These are phyloP conservation scores for Actinidia polygama DNA, from an alignment of 179 eudicot species.

Conservation along the genomic window DNA sequence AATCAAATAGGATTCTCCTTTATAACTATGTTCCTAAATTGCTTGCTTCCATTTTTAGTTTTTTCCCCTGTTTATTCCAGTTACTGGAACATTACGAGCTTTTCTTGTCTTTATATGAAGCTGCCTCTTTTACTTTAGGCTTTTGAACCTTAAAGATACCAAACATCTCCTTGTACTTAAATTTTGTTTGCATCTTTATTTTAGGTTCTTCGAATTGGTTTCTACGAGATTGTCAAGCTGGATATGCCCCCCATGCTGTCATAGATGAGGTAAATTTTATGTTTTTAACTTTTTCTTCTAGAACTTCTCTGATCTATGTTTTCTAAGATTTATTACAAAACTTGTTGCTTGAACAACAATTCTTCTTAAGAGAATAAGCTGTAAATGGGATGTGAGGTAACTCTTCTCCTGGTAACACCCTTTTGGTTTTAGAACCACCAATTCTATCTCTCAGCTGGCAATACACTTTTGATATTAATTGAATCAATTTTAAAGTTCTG, in stretches of 20 bases:
- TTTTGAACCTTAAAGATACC: background rate
- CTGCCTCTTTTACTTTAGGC: background rate
- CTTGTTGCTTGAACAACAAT: background rate
- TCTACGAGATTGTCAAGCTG: constrained; percentile 86
- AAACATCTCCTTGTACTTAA: too few species aligned
- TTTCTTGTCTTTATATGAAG: background rate
- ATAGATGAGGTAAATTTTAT: constrained; percentile 76
- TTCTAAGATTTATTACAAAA: background rate
- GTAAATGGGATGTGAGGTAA: constrained; percentile 2
- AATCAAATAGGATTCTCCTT: background rate
- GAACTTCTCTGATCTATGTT: background rate
- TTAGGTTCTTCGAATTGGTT: constrained; percentile 92
- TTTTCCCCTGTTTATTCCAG: background rate
- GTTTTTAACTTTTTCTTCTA: background rate
- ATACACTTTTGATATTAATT: background rate
- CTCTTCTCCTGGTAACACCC: background rate
- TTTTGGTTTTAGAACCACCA: background rate
- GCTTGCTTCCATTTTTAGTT: background rate
- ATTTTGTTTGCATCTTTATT: constrained; percentile 5
- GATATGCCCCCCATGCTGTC: constrained; percentile 97
- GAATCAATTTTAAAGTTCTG: background rate
- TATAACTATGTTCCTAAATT: background rate
- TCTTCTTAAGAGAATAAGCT: background rate
- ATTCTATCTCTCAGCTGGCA: constrained; percentile 8
- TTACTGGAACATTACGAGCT: background rate